Base-by-base conservation (phyloP, 2,329 filamentous ascomycete species). In the Colletotrichum sp. region DNA sequence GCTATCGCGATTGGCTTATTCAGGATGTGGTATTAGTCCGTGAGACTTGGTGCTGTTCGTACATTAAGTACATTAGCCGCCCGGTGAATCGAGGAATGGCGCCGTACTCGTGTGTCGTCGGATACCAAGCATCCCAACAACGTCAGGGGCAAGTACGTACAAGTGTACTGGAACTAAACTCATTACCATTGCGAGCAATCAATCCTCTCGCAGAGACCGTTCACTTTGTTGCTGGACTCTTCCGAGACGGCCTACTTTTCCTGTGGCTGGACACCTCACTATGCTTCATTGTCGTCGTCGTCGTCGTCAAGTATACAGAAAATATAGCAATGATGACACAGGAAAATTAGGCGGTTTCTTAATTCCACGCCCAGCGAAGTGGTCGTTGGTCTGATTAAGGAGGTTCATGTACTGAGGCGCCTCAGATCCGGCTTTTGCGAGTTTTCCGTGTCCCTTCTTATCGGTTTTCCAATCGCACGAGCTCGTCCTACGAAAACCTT, bases 271-370 rank as follows among this genome's bases (percentile, higher is more conserved):
- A 18, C 16, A 39, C 7, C 36, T 39, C 16, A 39, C 7, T 18
- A 5, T 39, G 16, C 0, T 18, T 18, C 0, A 39, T 9, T 39
- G 34, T 36, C 1, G 7, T 16, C 4, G 15, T 0, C 2, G 36
- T 39, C 16, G 36, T 6, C 12, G 1, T 15, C 32, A 34, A 34
- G 32, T 34, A 34, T 0, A 34, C 2, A 34, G 32, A 34, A 34
- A 15, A 34, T 34, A 0, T 34, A 34, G 13, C 32, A 32, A 2
- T 32, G 6, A 2, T 24, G 21, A 13, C 32, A 34, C 32, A 34
- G 32, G 0, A 15, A 34, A 15, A 0, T 34, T 2, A 34, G 32
- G 0, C 32, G 32, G 32, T 34, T 34, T 34, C 32, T 34, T 34
- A 1, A 34, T 34, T 34, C 32, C 32, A 34, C 3, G 32, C 32